Percentiles rank a stretch among this genome's conserved stretches.
Evolutionary conservation across 2,329 filamentous ascomycete species (phyloP).

Genomic region (Keithomyces neogunnii): DNA sequence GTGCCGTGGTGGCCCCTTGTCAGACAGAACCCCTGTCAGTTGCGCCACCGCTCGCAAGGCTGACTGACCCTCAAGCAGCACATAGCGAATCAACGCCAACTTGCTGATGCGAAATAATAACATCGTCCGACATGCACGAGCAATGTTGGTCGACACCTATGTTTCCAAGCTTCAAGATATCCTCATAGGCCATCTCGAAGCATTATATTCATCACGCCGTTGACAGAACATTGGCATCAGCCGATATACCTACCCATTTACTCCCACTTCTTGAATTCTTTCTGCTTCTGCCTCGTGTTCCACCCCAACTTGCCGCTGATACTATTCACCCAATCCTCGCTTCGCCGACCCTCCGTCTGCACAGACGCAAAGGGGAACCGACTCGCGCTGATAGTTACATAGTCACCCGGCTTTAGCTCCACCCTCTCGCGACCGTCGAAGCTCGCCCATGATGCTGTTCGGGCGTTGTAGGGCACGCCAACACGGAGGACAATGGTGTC

Average conservation of each 20-base stretch:
- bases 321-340: constrained; percentile 76
- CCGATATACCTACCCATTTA: constrained; percentile 3
- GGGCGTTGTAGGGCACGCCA: constrained; percentile 88
- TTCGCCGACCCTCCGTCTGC: constrained; percentile 57
- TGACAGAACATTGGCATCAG: too few relatives aligned
- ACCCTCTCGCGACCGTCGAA: constrained; percentile 89
- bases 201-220: too few relatives aligned
- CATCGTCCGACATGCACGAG: too few relatives aligned
- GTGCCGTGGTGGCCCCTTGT: too few relatives aligned
- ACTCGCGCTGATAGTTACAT: constrained; percentile 75
- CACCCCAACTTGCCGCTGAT: constrained; percentile 72
- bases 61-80: too few relatives aligned
- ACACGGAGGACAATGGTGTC: constrained; percentile 91
- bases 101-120: too few relatives aligned
- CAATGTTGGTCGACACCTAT: too few relatives aligned
- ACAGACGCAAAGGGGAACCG: constrained; percentile 75
- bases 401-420: constrained; percentile 72
- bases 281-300: constrained; percentile 75
- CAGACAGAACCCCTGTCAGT: too few relatives aligned
- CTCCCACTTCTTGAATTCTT: constrained; percentile 45
- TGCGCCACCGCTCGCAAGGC: too few relatives aligned
- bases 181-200: too few relatives aligned
- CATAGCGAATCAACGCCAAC: too few relatives aligned
- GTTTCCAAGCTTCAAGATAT: too few relatives aligned
- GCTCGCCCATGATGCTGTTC: constrained; percentile 90